A percentile compares a stretch with the other conserved stretches of the same genome.
Evolutionary conservation across 108 stramenopile genomes (phyloP).

Genomic region (Cyclostephanos invisitatus): DNA sequence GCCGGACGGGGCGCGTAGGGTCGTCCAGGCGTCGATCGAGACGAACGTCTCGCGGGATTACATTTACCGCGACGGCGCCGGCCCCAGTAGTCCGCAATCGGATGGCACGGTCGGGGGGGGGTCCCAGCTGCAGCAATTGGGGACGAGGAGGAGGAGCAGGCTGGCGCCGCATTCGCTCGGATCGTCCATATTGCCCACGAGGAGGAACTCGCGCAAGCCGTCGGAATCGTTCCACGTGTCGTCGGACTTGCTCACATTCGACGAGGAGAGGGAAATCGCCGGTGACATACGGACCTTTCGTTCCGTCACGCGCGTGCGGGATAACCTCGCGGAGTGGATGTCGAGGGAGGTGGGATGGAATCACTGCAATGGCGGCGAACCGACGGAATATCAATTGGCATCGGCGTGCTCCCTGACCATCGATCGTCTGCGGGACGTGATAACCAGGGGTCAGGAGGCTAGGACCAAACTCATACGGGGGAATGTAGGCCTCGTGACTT

Average conservation of each 20-base stretch:
- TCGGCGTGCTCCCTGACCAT: constrained; percentile 64
- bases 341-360: constrained; percentile 30
- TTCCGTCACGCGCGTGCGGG: constrained; percentile 45
- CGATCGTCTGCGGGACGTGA: constrained; percentile 45
- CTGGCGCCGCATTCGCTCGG: constrained; percentile 16
- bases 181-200: constrained; percentile 36
- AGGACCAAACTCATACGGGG: constrained; percentile 61
- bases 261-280: constrained; percentile 59
- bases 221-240: background rate
- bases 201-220: constrained; percentile 4
- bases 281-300: constrained; percentile 49
- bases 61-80: background rate
- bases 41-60: constrained; percentile 13
- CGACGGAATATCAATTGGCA: constrained; percentile 67
- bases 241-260: constrained; percentile 49
- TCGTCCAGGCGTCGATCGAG: constrained; percentile 27
- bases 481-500: constrained; percentile 81
- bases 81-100: constrained; percentile 4
- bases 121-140: background rate
- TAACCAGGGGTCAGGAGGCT: constrained; percentile 66
- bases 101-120: background rate
- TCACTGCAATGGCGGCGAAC: constrained; percentile 25
- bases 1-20: constrained; percentile 11
- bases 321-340: constrained; percentile 48
- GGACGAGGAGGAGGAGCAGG: constrained; percentile 22